Percentiles rank a stretch among this genome's conserved stretches.
Evolutionary conservation across 129 eudicot genomes (phyloP).

Genomic region (Chrysanthemum lavandulifolium): DNA sequence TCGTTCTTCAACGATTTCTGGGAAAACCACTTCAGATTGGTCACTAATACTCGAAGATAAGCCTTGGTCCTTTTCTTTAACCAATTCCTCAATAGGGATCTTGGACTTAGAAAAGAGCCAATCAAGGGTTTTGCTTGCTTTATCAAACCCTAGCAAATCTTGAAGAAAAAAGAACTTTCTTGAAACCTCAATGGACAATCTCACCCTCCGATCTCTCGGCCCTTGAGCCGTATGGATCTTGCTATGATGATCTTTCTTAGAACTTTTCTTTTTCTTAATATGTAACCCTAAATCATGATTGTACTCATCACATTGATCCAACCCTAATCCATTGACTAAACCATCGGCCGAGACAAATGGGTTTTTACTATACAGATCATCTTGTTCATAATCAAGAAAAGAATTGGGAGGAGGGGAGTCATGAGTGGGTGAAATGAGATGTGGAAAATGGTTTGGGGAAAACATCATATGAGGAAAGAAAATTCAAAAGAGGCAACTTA

Average conservation of each 20-base stretch:
- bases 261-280: conserved; percentile 10
- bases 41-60: conserved; percentile 21
- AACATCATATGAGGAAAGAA: conserved; percentile 28
- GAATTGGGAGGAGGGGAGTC: conserved; percentile 28
- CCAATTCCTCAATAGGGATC: conserved; percentile 52
- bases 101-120: conserved; percentile 58
- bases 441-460: conserved; percentile 32
- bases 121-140: conserved; percentile 54
- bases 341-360: conserved; percentile 2
- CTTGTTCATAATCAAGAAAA: conserved; percentile 18
- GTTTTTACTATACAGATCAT: conserved; percentile 21
- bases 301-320: conserved; percentile 10
- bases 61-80: conserved; percentile 21
- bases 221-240: conserved; percentile 58
- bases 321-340: conserved; percentile 27
- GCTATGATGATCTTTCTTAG: conserved; percentile 54
- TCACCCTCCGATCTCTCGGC: conserved; percentile 44
- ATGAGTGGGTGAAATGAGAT: conserved; percentile 23
- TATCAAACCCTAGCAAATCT: conserved; percentile 51
- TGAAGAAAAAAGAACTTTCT: conserved; percentile 50
- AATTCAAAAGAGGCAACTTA: conserved; percentile 10
- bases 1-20: conserved; percentile 15
- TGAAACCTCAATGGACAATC: conserved; percentile 49
- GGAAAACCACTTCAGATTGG: conserved; percentile 26
- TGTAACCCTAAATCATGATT: conserved; percentile 2